Conservation (phyloP, 768 basidiomycete species). For the Boletus sensibilis region DNA sequence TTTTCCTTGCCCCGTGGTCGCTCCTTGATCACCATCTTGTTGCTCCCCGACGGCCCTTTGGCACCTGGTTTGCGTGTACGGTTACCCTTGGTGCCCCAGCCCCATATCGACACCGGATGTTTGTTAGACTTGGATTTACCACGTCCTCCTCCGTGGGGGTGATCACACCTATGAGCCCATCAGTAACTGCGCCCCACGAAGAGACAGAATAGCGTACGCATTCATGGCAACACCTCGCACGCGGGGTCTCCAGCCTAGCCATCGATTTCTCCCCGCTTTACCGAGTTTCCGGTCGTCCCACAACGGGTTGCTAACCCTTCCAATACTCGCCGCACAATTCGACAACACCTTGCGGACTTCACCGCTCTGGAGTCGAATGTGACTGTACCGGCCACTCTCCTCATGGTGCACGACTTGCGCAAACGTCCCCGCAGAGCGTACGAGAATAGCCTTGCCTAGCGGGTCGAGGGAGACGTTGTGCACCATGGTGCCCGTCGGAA, state of each 20-base stretch:
- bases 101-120: slow-evolving; percentile 89
- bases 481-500: slow-evolving; percentile 88
- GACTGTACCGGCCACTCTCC: slow-evolving; percentile 66
- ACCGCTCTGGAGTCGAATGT: slow-evolving; percentile 86
- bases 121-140: slow-evolving; percentile 98
- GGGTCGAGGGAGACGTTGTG: slow-evolving; percentile 82
- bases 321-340: slow-evolving; percentile 85
- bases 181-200: not conserved
- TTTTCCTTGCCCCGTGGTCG: slow-evolving; percentile 72
- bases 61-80: slow-evolving; percentile 92
- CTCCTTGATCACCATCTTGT: slow-evolving; percentile 86
- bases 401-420: slow-evolving; percentile 82
- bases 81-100: slow-evolving; percentile 89
- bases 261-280: slow-evolving; percentile 87
- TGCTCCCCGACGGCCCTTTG: slow-evolving; percentile 59
- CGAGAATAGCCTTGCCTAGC: slow-evolving; percentile 74
- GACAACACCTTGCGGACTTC: slow-evolving; percentile 86
- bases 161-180: slow-evolving; percentile 58
- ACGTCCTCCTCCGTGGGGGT: slow-evolving; percentile 97
- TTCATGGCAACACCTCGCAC: slow-evolving; percentile 98
- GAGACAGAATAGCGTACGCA: slow-evolving; percentile 51
- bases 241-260: slow-evolving; percentile 81
- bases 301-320: slow-evolving; percentile 86
- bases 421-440: slow-evolving; percentile 86
- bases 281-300: slow-evolving; percentile 85